phyloP scores from a whole-genome alignment of 164 flowering plant genomes.

The Berberis thunbergii region DNA sequence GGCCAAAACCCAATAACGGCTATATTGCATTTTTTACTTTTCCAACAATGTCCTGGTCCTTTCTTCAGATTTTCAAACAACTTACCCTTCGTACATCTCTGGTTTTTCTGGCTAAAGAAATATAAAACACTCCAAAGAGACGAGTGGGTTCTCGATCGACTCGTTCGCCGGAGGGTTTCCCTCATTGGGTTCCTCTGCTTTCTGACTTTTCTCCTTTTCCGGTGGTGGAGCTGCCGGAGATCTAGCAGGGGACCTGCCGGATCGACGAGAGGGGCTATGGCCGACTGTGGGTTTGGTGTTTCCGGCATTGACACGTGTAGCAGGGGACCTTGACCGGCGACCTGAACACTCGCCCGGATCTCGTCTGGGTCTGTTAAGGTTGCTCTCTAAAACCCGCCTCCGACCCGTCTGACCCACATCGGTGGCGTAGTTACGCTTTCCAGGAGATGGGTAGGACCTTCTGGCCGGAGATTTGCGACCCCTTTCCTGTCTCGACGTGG shows the following conservation, averaged over 20 bases:
- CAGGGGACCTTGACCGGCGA: conserved; percentile 55
- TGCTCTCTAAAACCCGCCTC: conserved; percentile 11
- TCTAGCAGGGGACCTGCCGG: conserved; percentile 27
- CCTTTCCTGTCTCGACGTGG: conserved; percentile 12
- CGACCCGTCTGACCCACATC: conserved; percentile 13
- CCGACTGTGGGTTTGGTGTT: conserved; percentile 14
- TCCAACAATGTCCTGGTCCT: too few species aligned
- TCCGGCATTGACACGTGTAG: conserved; percentile 12
- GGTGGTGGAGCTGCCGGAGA: background rate
- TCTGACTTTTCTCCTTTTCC: background rate
- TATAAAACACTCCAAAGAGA: conserved; percentile 61
- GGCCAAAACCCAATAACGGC: conserved; percentile 1
- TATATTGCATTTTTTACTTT: background rate
- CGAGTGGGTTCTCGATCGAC: conserved; percentile 50
- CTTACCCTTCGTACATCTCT: background rate
- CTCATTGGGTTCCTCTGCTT: conserved; percentile 1
- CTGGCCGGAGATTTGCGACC: conserved; percentile 24
- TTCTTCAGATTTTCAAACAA: background rate
- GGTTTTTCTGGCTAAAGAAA: conserved; percentile 24
- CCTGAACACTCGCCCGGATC: conserved; percentile 36
- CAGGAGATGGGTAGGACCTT: conserved; percentile 21
- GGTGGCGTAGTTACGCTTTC: conserved; percentile 7
- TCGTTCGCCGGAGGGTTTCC: conserved; percentile 18
- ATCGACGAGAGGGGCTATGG: conserved; percentile 27
- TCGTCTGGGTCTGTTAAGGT: conserved; percentile 6